These are phyloP conservation scores for Aspergillus texensis DNA, from an alignment of 2,329 filamentous ascomycete species.

Conservation along the genomic window DNA sequence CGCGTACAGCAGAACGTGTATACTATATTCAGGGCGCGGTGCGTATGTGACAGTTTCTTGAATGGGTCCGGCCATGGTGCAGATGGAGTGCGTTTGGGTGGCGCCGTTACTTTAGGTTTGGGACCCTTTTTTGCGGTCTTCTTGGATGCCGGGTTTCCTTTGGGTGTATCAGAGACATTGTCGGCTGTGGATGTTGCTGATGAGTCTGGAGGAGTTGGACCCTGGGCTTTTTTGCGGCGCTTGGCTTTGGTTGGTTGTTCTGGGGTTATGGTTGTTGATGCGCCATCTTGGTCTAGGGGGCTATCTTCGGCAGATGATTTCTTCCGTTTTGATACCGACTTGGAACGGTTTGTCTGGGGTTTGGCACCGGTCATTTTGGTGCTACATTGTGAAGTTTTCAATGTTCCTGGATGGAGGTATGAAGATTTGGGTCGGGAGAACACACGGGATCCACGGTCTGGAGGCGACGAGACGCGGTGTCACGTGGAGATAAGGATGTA, in stretches of 20 bases:
- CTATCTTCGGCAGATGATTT: neutral
- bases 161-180: neutral
- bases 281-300: neutral
- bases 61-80: constrained; percentile 76
- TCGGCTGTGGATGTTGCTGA: neutral
- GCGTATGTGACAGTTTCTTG: constrained; percentile 71
- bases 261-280: neutral
- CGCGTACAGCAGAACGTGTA: constrained; percentile 94
- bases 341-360: neutral
- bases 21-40: constrained; percentile 85
- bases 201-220: neutral
- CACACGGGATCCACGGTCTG: neutral
- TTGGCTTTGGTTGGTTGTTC: neutral
- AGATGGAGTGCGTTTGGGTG: constrained; percentile 31
- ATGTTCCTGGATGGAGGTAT: neutral
- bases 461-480: constrained; percentile 19
- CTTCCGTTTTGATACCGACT: constrained; percentile 3
- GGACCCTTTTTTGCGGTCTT: constrained; percentile 11
- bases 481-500: constrained; percentile 19
- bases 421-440: neutral
- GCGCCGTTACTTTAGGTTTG: constrained; percentile 2
- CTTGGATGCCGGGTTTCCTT: constrained; percentile 4
- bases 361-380: constrained; percentile 4
- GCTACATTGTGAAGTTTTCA: constrained; percentile 4
- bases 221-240: neutral